Evolutionary conservation across 2,329 filamentous ascomycete genomes (phyloP).

Genomic region (Cytospora piceae): DNA sequence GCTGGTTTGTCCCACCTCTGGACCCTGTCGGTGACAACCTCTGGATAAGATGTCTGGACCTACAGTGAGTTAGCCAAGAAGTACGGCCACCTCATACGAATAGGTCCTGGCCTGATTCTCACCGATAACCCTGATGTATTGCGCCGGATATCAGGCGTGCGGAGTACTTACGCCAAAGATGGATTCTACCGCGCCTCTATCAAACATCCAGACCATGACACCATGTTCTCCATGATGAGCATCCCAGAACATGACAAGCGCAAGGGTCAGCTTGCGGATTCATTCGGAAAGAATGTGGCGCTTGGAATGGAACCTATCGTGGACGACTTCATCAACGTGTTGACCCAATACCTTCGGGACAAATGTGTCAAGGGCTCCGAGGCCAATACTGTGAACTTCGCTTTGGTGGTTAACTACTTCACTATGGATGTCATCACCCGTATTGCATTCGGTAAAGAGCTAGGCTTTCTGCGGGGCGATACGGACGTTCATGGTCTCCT

Average conservation of each 20-base stretch:
- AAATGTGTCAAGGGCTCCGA: neutral
- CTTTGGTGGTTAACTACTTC: conserved; percentile 49
- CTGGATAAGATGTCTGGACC: conserved; percentile 34
- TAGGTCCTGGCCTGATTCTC: conserved; percentile 43
- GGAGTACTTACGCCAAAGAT: conserved; percentile 38
- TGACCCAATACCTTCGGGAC: conserved; percentile 8
- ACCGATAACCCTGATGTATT: conserved; percentile 41
- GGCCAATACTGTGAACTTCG: conserved; percentile 44
- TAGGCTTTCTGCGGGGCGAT: conserved; percentile 48
- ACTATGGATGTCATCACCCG: conserved; percentile 56
- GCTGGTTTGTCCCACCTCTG: conserved; percentile 41
- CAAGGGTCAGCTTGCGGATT: conserved; percentile 33
- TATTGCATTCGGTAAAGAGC: conserved; percentile 49
- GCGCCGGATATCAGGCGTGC: conserved; percentile 37
- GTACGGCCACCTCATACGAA: conserved; percentile 38
- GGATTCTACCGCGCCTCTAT: neutral
- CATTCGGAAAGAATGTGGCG: conserved; percentile 38
- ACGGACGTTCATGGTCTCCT: conserved; percentile 51
- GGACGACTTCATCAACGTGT: conserved; percentile 5
- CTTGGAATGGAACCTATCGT: conserved; percentile 34
- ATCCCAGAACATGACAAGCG: conserved; percentile 37
- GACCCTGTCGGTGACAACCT: conserved; percentile 33
- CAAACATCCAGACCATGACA: conserved; percentile 15
- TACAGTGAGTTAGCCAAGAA: conserved; percentile 34
- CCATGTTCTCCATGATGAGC: conserved; percentile 28